Base-by-base conservation (phyloP, 2,329 filamentous ascomycete species). In the Colletotrichum tropicicola region DNA sequence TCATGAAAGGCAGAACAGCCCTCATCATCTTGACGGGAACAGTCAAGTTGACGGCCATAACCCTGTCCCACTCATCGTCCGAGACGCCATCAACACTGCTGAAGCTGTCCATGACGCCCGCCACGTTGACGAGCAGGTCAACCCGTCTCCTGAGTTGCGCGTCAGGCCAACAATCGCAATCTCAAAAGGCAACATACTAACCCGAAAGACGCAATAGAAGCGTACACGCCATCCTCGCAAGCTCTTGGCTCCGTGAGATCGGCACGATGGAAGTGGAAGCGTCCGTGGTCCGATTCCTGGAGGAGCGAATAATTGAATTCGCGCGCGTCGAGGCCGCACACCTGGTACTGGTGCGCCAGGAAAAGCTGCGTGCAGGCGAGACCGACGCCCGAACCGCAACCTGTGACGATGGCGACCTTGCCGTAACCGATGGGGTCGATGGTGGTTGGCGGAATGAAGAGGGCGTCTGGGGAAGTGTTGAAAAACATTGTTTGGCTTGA, bases 51-150 rank as follows among this genome's bases (percentile, higher is more conserved):
- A 80, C 70, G 5, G 71, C 72, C 58, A 83, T 70, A 3, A 82
- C 74, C 6, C 73, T 68, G 25, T 81, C 75, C 78, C 78, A 82
- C 41, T 77, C 73, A 1, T 70, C 69, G 43, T 82, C 77, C 12
- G 75, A 73, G 21, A 80, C 68, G 2, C 72, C 74, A 54, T 79
- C 79, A 6, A 77, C 80, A 28, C 74, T 74, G 52, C 73, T 73
- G 67, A 78, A 80, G 21, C 73, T 73, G 71, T 83, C 81, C 69
- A 79, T 78, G 17, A 83, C 69, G 25, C 81, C 81, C 0, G 81
- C 81, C 23, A 80, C 75, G 60, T 83, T 83, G 48, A 80, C 73
- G n/a, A 83, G 73, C 10, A 81, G 74, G 65, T 83, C 80, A 37
- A 81, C 70, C 17, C 70, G 70, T 2, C 61, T 59, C 13, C 70